phyloP scores from a whole-genome alignment of 192 early-diverging fungal genomes.

The Thamnidium elegans region DNA sequence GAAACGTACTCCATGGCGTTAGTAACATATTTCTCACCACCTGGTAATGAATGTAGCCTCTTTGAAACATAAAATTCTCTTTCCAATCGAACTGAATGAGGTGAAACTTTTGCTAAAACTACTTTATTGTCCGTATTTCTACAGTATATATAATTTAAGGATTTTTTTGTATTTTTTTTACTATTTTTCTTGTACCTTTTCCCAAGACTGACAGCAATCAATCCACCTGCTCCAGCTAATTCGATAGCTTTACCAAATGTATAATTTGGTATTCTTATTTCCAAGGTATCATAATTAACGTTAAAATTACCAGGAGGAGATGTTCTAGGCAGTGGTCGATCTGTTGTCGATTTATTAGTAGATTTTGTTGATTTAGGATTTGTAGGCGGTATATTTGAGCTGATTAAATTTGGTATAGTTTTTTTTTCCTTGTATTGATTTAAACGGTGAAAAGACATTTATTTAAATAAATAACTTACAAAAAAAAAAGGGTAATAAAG shows the following conservation, averaged over 20 bases:
- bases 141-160: not conserved
- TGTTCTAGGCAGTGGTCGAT: not conserved
- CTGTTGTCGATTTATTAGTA: not conserved
- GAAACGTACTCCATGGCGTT: constrained; percentile 22
- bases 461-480: too few relatives aligned
- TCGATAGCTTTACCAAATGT: constrained; percentile 6
- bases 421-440: too few relatives aligned
- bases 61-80: constrained; percentile 22
- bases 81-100: constrained; percentile 20
- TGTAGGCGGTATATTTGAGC: too few relatives aligned
- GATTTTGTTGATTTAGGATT: too few relatives aligned
- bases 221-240: constrained; percentile 12
- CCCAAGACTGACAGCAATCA: constrained; percentile 14
- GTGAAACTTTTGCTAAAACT: constrained; percentile 22
- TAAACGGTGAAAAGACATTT: too few relatives aligned
- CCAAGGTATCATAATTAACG: constrained; percentile 10
- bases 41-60: constrained; percentile 10
- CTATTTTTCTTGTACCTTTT: constrained; percentile 7
- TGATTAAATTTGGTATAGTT: too few relatives aligned
- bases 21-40: constrained; percentile 5
- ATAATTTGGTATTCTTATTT: constrained; percentile 18
- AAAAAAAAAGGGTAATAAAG: too few relatives aligned
- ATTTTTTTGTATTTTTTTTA: not conserved
- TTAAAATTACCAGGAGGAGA: constrained; percentile 10
- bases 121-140: constrained; percentile 12